These are phyloP conservation scores for Myriosclerotinia curreyana DNA, from an alignment of 2,329 filamentous ascomycete species.

Conservation along the genomic window DNA sequence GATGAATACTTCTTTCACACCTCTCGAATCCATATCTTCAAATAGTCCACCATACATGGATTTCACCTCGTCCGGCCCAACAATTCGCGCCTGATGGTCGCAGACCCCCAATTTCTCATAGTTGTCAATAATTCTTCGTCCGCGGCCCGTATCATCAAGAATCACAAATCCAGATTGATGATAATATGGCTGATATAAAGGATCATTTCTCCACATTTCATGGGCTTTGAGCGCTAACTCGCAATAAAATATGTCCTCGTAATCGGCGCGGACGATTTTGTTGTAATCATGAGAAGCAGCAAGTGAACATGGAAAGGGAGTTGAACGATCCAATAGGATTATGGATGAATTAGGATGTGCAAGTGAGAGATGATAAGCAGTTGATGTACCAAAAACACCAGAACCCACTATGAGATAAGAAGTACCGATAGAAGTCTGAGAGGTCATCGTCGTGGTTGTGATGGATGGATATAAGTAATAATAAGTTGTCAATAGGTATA, in stretches of 20 bases:
- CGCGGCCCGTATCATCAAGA: slow-evolving; percentile 47
- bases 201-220: slow-evolving; percentile 49
- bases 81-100: slow-evolving; percentile 41
- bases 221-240: slow-evolving; percentile 47
- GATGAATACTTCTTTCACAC: slow-evolving; percentile 45
- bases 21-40: slow-evolving; percentile 40
- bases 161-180: slow-evolving; percentile 51
- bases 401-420: slow-evolving; percentile 48
- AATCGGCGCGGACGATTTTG: slow-evolving; percentile 58
- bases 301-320: slow-evolving; percentile 40
- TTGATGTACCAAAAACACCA: slow-evolving; percentile 52
- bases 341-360: slow-evolving; percentile 42
- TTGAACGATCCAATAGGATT: slow-evolving; percentile 45
- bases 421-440: not conserved
- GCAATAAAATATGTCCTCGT: slow-evolving; percentile 53
- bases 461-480: not conserved
- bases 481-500: not conserved
- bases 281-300: slow-evolving; percentile 60
- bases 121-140: slow-evolving; percentile 46
- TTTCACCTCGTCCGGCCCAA: slow-evolving; percentile 45
- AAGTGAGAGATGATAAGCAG: slow-evolving; percentile 49
- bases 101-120: slow-evolving; percentile 43
- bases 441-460: not conserved
- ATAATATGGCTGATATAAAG: slow-evolving; percentile 47
- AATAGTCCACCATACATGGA: slow-evolving; percentile 45